Evolutionary conservation across 768 basidiomycete species (phyloP), one percentile per base, ranked within the genome.

Genomic region (Lactarius deliciosus): DNA sequence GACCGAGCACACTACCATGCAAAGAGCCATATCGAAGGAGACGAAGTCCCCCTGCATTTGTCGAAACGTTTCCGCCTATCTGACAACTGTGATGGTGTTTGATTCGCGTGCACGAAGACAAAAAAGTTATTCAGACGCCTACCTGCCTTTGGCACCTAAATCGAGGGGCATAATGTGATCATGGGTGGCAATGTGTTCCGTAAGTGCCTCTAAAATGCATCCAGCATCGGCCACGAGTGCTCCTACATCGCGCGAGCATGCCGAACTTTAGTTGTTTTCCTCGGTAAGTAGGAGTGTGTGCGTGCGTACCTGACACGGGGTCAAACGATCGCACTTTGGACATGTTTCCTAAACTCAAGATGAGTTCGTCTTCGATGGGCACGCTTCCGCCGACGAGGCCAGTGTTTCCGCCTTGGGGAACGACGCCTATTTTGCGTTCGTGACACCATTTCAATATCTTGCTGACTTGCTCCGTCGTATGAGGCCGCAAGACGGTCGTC

Each of bases 391-490:
- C 97, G 43, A 99, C 97, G 15, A 99, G 85, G 18, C 97, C 97
- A 0, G 97, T 99, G 79, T 99, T 99, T 56, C 97, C 97, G 57
- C 97, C 96, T 76, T 99, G 97, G 2, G 97, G 97, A 2, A 97
- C 95, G 62, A 98, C 85, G n/a, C 88, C 89, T 50, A 99, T 90
- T 63, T 85, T 82, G 64, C 86, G 83, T 62, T 88, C 81, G 71
- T 89, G 86, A 77, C 97, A 98, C 81, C 88, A 92, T 74, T 87
- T 89, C 74, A 98, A 81, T 62, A 98, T 90, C 71, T 90, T 80
- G 76, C 89, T 90, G 74, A 98, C 94, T 78, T 99, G 88, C 68
- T 91, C 79, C 0, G 92, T 91, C 2, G 91, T 87, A 72, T 88
- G 91, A 6, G 97, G 97, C 75, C 90, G 93, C 60, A 98, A 81